Percentiles rank a stretch among this genome's conserved stretches.
Conservation (phyloP, 306 rosid genomes). For the Gastrolobium bilobum region DNA sequence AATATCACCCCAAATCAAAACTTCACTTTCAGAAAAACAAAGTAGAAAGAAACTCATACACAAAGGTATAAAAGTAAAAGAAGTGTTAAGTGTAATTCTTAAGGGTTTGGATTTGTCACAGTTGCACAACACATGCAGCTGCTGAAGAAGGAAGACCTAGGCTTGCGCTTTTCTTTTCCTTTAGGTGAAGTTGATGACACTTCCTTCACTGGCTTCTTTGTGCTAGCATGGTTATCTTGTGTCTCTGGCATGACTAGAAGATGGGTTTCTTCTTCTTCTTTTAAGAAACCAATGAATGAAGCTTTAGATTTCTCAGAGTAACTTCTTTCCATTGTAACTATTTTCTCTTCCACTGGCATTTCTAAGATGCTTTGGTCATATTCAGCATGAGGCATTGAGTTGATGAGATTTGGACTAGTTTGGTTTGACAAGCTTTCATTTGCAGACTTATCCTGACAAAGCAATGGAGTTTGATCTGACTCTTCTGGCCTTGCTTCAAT, state of each 20-base stretch:
- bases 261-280: constrained; percentile 69
- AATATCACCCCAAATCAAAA: constrained; percentile 50
- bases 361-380: constrained; percentile 41
- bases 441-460: constrained; percentile 56
- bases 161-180: constrained; percentile 68
- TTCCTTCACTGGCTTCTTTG: constrained; percentile 45
- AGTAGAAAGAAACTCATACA: constrained; percentile 40
- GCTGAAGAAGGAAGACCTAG: constrained; percentile 68
- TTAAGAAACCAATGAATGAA: constrained; percentile 61
- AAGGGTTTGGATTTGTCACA: constrained; percentile 55
- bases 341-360: constrained; percentile 65
- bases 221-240: constrained; percentile 46
- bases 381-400: constrained; percentile 41
- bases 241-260: constrained; percentile 49
- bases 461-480: constrained; percentile 70
- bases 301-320: constrained; percentile 64
- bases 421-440: constrained; percentile 47
- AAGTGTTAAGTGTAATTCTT: constrained; percentile 3
- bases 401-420: constrained; percentile 40
- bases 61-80: constrained; percentile 27
- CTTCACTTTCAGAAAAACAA: constrained; percentile 42
- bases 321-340: constrained; percentile 72
- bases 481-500: constrained; percentile 59
- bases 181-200: constrained; percentile 54
- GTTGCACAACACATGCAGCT: constrained; percentile 90